Evolutionary conservation across 352 stramenopile species (phyloP).

Genomic region (Pythium sp.): DNA sequence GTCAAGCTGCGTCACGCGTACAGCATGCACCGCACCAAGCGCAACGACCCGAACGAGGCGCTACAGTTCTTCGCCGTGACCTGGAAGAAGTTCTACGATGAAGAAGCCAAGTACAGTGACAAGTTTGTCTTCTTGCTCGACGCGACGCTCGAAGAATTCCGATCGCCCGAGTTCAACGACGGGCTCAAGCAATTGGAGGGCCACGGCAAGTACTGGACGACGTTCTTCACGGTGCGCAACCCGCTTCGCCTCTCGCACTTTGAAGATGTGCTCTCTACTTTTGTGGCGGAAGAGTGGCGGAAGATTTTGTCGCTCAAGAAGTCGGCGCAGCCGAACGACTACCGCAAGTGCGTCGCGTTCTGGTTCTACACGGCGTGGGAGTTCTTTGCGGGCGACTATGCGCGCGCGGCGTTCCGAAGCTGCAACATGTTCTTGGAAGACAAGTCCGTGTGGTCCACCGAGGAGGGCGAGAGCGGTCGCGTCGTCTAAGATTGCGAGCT

Average conservation of each 20-base stretch:
- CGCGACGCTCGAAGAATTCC: slow-evolving; percentile 63
- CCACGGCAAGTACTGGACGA: slow-evolving; percentile 85
- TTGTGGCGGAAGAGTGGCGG: slow-evolving; percentile 77
- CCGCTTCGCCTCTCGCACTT: slow-evolving; percentile 72
- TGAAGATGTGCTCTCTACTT: slow-evolving; percentile 62
- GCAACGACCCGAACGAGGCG: slow-evolving; percentile 67
- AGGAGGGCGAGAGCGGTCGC: slow-evolving; percentile 15
- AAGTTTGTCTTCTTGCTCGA: slow-evolving; percentile 82
- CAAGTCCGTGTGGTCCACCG: slow-evolving; percentile 45
- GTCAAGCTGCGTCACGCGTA: slow-evolving; percentile 82
- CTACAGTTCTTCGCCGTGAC: slow-evolving; percentile 85
- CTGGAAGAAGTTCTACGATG: slow-evolving; percentile 88
- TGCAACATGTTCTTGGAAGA: slow-evolving; percentile 87
- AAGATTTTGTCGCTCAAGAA: slow-evolving; percentile 77
- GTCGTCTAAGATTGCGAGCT: slow-evolving; percentile 22
- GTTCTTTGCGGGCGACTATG: slow-evolving; percentile 74
- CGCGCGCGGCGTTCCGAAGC: slow-evolving; percentile 68
- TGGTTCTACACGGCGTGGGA: slow-evolving; percentile 88
- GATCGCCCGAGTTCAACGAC: slow-evolving; percentile 58
- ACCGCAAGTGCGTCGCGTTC: slow-evolving; percentile 85
- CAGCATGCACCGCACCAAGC: slow-evolving; percentile 71
- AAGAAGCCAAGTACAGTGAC: slow-evolving; percentile 85
- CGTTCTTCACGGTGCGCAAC: slow-evolving; percentile 71
- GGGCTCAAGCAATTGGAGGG: slow-evolving; percentile 74
- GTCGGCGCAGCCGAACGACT: slow-evolving; percentile 82